phyloP scores from a whole-genome alignment of 768 basidiomycete species.

The Hygrocybe coccinea region DNA sequence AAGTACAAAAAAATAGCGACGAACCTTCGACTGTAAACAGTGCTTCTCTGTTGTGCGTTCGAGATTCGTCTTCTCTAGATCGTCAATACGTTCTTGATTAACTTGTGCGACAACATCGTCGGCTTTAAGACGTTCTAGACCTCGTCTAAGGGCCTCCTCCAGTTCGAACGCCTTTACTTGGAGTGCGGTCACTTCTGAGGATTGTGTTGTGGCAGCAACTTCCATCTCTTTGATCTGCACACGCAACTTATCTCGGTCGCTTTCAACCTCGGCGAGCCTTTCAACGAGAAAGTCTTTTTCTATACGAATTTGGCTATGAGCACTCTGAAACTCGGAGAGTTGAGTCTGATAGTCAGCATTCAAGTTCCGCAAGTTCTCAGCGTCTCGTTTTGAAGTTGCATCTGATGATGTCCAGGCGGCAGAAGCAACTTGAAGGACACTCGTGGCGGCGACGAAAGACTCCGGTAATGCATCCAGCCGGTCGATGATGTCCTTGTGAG shows the following conservation, averaged over 20 bases:
- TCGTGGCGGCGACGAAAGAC: conserved; percentile 47
- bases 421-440: conserved; percentile 54
- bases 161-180: conserved; percentile 55
- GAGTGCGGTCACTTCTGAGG: conserved; percentile 43
- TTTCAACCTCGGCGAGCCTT: conserved; percentile 54
- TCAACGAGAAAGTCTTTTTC: conserved; percentile 74
- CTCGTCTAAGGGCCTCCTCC: conserved; percentile 69
- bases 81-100: conserved; percentile 53
- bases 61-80: conserved; percentile 57
- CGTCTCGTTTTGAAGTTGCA: conserved; percentile 54
- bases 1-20: not conserved
- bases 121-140: conserved; percentile 63
- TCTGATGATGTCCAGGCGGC: conserved; percentile 57
- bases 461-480: conserved; percentile 59
- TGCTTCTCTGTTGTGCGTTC: conserved; percentile 56
- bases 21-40: conserved; percentile 57
- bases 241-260: conserved; percentile 60
- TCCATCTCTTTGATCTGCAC: conserved; percentile 54
- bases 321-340: conserved; percentile 68
- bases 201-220: conserved; percentile 36
- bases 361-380: conserved; percentile 62
- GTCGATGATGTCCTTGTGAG: conserved; percentile 50
- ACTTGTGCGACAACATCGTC: conserved; percentile 65
- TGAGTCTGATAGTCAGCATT: conserved; percentile 71
- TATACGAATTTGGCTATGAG: conserved; percentile 72